These are phyloP conservation scores for Lizonia empirigonia DNA, from an alignment of 2,329 filamentous ascomycete species.

Conservation along the genomic window DNA sequence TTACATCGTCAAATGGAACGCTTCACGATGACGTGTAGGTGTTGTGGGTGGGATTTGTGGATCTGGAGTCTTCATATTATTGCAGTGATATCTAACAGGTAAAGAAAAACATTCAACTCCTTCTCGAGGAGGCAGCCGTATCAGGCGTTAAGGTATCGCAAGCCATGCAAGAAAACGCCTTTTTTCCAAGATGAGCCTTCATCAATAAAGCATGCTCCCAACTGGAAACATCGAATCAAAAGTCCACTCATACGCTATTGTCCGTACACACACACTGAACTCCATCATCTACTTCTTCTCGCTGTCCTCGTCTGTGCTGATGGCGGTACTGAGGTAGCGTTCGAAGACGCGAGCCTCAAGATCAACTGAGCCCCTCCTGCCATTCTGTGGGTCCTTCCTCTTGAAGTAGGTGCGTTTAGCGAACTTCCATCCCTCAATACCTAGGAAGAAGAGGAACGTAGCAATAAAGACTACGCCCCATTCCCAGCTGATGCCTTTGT, in stretches of 20 bases:
- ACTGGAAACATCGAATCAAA: slow-evolving; percentile 10
- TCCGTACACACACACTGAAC: background rate
- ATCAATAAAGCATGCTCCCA: slow-evolving; percentile 7
- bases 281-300: slow-evolving; percentile 33
- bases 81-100: slow-evolving; percentile 16
- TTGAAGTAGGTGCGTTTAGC: slow-evolving; percentile 59
- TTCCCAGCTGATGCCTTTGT: slow-evolving; percentile 69
- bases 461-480: slow-evolving; percentile 71
- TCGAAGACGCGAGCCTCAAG: slow-evolving; percentile 40
- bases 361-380: slow-evolving; percentile 37
- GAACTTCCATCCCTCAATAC: slow-evolving; percentile 71
- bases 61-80: slow-evolving; percentile 9
- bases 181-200: slow-evolving; percentile 13
- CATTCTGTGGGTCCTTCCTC: slow-evolving; percentile 27
- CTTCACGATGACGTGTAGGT: too few species aligned
- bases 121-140: slow-evolving; percentile 5
- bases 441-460: slow-evolving; percentile 66
- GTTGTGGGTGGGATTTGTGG: too few species aligned
- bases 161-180: slow-evolving; percentile 28
- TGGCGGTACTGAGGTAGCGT: slow-evolving; percentile 41
- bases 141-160: slow-evolving; percentile 29
- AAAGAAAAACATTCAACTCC: slow-evolving; percentile 20
- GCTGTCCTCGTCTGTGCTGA: slow-evolving; percentile 37
- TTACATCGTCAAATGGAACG: background rate
- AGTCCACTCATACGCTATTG: background rate